These are phyloP conservation scores for Flaveria floridana DNA, from an alignment of 140 eudicot species.

Conservation along the genomic window DNA sequence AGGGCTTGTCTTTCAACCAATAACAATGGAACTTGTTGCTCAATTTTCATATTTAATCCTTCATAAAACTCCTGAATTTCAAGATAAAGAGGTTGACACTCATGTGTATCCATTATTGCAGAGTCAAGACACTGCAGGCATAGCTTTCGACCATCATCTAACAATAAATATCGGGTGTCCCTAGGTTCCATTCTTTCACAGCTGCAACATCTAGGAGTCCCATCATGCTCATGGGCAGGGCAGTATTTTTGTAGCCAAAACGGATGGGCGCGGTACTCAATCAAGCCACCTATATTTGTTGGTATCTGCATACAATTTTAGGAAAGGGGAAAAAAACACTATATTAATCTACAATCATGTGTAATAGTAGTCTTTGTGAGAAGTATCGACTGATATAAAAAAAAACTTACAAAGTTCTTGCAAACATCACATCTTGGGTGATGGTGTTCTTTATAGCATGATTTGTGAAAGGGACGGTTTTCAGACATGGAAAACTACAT, in stretches of 20 bases:
- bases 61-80: slow-evolving; percentile 87
- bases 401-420: slow-evolving; percentile 70
- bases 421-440: slow-evolving; percentile 97
- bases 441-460: slow-evolving; percentile 74
- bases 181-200: slow-evolving; percentile 89
- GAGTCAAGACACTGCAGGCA: slow-evolving; percentile 88
- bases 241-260: slow-evolving; percentile 94
- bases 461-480: slow-evolving; percentile 74
- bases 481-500: slow-evolving; percentile 77
- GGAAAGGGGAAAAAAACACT: neutral
- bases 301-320: slow-evolving; percentile 51
- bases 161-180: slow-evolving; percentile 56
- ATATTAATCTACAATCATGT: slow-evolving; percentile 1
- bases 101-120: slow-evolving; percentile 81
- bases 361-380: slow-evolving; percentile 2
- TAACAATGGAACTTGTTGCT: slow-evolving; percentile 77
- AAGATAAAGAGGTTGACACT: slow-evolving; percentile 84
- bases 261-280: slow-evolving; percentile 87
- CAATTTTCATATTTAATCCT: slow-evolving; percentile 82
- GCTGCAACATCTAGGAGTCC: slow-evolving; percentile 91
- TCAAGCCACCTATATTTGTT: slow-evolving; percentile 70
- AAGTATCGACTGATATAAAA: neutral
- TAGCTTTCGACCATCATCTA: slow-evolving; percentile 87
- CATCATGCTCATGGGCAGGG: slow-evolving; percentile 75
- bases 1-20: slow-evolving; percentile 94